Base-by-base conservation (phyloP, 805 yeast species). In the Yarrowia sp. region DNA sequence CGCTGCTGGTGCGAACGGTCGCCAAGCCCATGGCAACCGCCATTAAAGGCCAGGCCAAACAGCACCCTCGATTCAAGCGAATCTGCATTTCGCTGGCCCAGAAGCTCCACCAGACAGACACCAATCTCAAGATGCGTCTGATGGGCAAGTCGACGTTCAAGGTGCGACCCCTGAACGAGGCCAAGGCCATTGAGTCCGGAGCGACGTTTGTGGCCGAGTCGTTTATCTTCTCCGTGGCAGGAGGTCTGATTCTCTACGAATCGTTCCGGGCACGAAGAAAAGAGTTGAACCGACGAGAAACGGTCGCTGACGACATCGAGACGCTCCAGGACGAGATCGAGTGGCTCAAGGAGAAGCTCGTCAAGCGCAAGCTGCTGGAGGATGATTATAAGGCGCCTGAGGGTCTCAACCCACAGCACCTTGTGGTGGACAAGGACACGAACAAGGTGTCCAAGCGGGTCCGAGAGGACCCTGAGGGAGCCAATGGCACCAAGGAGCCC, bases 191-290 rank as follows among this genome's bases (percentile, higher is more conserved):
- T 42, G 94, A 90, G 63, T 83, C 80, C 63, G 96, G 96, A 1
- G 94, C 96, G 44, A 86, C 80, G 62, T 83, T 89, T 70, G 74
- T 90, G 12, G 86, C 93, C 46, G 96, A 90, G 71, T 71, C 84
- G 31, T 86, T 90, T 68, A 84, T 90, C 18, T 90, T 90, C 67
- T 76, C 86, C 25, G 93, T 90, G 22, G 96, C 94, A 1, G 94
- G 96, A 5, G 79, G 86, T 1, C 78, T 88, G 61, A 84, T 90
- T 10, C 69, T 90, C 12, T 88, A 80, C 70, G 96, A 90, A 70
- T 81, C 88, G 25, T 78, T 80, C 68, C 79, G 93, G 67, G 83
- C 87, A 47, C 77, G 89, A 39, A 79, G 80, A 68, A 87, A 87
- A 73, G 89, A 86, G 65, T 72, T 76, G 61, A 76, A 76, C 38